Conservation (phyloP, 805 yeast genomes). For the Limtongia smithiae region DNA sequence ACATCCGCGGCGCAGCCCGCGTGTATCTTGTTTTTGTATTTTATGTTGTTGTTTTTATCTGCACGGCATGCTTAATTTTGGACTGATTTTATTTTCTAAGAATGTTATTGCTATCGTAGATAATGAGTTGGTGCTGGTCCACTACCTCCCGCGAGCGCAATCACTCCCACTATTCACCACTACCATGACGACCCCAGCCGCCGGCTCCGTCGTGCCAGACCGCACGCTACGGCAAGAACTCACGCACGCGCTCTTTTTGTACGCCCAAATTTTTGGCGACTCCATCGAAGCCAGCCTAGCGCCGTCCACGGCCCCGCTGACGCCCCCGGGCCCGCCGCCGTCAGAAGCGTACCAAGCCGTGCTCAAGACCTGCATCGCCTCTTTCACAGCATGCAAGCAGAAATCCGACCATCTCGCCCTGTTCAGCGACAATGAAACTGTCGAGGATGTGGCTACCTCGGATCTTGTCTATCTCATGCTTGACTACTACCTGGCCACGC, state of each 20-base stretch:
- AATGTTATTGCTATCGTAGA: too few species aligned
- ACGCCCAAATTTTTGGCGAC: constrained; percentile 8
- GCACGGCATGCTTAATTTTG: too few species aligned
- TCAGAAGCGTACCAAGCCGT: constrained; percentile 15
- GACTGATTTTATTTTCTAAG: too few species aligned
- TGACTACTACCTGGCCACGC: constrained; percentile 55
- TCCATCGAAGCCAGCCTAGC: neutral
- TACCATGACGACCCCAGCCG: too few species aligned
- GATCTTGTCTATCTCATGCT: constrained; percentile 52
- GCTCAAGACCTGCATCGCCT: constrained; percentile 5
- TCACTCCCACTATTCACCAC: too few species aligned
- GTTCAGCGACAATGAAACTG: constrained; percentile 67
- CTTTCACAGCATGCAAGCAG: constrained; percentile 6
- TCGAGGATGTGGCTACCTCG: constrained; percentile 64
- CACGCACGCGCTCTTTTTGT: constrained; percentile 13
- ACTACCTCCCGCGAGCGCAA: too few species aligned
- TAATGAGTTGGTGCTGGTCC: too few species aligned
- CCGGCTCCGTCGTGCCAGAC: too few species aligned
- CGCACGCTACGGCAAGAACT: constrained; percentile 23
- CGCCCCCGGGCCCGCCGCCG: neutral
- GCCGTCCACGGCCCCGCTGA: neutral
- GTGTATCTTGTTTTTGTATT: too few species aligned
- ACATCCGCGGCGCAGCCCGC: too few species aligned
- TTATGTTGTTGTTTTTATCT: too few species aligned
- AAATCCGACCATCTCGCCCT: constrained; percentile 45